Base-by-base conservation (phyloP, 163 green algal species). In the Chloromonas sp. region DNA sequence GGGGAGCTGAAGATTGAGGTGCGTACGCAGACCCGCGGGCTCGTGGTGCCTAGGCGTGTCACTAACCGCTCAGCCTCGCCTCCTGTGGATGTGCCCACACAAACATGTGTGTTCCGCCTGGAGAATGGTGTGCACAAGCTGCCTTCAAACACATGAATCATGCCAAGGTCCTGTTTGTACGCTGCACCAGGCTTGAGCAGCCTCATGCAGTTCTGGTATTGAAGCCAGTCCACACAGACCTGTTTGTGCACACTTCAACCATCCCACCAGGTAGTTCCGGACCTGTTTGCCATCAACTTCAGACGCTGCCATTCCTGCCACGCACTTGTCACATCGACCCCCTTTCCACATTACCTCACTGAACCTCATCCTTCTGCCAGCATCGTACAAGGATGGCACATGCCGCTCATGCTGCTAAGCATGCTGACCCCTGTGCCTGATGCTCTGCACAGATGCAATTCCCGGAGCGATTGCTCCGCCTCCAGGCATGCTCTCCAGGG, bases 1-100 rank as follows among this genome's bases (percentile, higher is more conserved):
- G 78, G 78, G 1, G 62, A 83, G 36, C 13, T 81, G 8, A 87
- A 87, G 77, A 60, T 87, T 0, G 84, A 87, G 84, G 84, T 87
- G 66, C n/a, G 78, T 3, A 62, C 13, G n/a, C 61, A 8, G 2
- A 74, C 60, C 13, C 14, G 3, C 14, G 14, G 11, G 15, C 71
- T 60, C 3, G 13, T n/a, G n/a, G 14, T 83, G 14, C 70, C 3
- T 84, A 57, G 70, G 5, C 5, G 66, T 78, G 58, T 62, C 2
- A 3, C 58, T 5, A 79, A 59, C 11, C 66, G 66, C 13, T 5
- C 60, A 78, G 2, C 3, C 81, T 14, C 76, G 15, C 14, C 8
- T 36, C 2, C 3, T 81, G 15, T 59, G 5, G 14, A 59, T 81
- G 76, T 36, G 2, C 78, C 78, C 2, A 14, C 1, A 3, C 13